Evolutionary conservation across 176 grass and related monocot species (phyloP), one percentile per base, ranked within the genome.

Genomic region (Elaeis guineensis): DNA sequence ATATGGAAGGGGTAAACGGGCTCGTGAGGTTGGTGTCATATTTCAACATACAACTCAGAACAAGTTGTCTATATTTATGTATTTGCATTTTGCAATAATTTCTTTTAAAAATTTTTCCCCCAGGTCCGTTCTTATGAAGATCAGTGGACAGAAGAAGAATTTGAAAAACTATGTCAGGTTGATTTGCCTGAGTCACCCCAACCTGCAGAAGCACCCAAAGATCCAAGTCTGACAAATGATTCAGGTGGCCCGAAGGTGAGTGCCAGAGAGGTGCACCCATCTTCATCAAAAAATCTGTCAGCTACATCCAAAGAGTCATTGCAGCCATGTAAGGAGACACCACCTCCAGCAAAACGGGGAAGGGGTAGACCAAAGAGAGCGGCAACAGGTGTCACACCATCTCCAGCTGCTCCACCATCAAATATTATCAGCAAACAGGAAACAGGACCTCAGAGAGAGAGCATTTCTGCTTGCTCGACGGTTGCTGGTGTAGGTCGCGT

Each of bases 141-240:
- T 64, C 93, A 98, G 61, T 98, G 87, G 93, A 92, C 93, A 15
- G 93, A 98, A 79, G 93, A 98, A 89, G 93, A 98, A 65, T 98
- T 98, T 67, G 93, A 98, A 75, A 98, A 98, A 66, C 93, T 98
- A 78, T 98, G 93, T 76, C 87, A 98, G 66, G 87, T 23, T 59
- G 93, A 92, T 70, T 71, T 87, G 66, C 81, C 93, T 7, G 79
- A 77, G 0, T 79, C 81, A 55, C 72, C 81, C 21, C 53, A 21
- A 24, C 57, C 51, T 26, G 52, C 73, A 35, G 67, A 67, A 59
- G 11, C 44, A 58, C 25, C 21, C 53, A 80, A 75, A 75, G 60
- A 58, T 76, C 69, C 62, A 55, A 55, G 21, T 35, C 65, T 71
- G 30, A 44, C 25, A 62, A 85, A 85, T 72, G 73, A 89, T 83